These are phyloP conservation scores for Tulasnella sp. DNA, from an alignment of 768 basidiomycete genomes.

Conservation along the genomic window DNA sequence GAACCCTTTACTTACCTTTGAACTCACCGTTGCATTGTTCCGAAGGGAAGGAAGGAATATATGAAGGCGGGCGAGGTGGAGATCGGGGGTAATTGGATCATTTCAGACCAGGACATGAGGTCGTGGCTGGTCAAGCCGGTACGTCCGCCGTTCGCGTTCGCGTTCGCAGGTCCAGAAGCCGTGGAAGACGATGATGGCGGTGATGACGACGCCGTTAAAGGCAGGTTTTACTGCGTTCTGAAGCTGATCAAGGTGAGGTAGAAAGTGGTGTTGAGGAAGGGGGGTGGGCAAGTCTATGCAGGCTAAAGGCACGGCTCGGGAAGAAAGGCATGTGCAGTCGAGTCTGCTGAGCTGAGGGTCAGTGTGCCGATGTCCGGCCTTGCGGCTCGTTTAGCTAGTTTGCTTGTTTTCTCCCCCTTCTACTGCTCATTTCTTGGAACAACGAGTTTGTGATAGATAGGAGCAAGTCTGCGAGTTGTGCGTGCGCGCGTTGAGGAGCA, in stretches of 20 bases:
- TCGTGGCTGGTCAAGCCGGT: not conserved
- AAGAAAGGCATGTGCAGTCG: not conserved
- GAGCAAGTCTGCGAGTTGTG: not conserved
- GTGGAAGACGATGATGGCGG: not conserved
- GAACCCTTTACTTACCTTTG: not conserved
- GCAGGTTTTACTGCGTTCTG: not conserved
- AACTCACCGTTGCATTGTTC: not conserved
- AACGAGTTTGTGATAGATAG: not conserved
- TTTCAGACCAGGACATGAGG: not conserved
- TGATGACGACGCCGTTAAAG: not conserved
- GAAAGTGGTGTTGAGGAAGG: not conserved
- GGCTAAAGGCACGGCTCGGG: constrained; percentile 9
- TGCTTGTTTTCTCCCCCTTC: not conserved
- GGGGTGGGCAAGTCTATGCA: not conserved
- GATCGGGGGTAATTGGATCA: not conserved
- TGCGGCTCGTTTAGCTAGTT: not conserved
- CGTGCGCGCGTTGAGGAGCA: too few species aligned
- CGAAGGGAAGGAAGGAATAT: not conserved
- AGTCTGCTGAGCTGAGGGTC: constrained; percentile 15
- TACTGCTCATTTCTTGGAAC: not conserved
- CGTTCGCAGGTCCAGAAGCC: too few species aligned
- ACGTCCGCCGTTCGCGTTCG: too few species aligned
- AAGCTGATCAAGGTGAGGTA: not conserved
- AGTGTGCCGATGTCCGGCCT: not conserved
- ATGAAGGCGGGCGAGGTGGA: not conserved